Percentiles rank a stretch among this genome's conserved stretches.
Conservation (phyloP, 768 basidiomycete genomes). For the Guyanaporus albipodus region DNA sequence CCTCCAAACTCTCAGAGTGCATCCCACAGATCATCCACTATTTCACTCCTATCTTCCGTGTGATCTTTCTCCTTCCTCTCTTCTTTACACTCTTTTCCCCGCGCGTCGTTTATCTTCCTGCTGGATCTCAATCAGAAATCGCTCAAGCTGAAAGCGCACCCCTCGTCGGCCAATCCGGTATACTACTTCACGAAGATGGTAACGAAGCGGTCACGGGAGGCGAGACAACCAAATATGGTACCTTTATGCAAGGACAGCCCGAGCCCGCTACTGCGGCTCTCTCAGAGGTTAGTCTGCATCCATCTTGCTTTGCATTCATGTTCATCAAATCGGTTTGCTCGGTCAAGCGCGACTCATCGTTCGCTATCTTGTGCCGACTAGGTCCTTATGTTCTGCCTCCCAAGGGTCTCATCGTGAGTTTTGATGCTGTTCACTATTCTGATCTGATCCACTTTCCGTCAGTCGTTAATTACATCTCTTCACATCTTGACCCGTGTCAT, state of each 20-base stretch:
- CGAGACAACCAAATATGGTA: conserved; percentile 67
- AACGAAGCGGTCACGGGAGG: conserved; percentile 30
- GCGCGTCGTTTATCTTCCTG: conserved; percentile 53
- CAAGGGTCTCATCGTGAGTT: conserved; percentile 24
- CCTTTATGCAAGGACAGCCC: conserved; percentile 44
- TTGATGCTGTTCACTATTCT: background rate
- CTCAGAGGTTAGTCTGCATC: conserved; percentile 8
- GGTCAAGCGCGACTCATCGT: conserved; percentile 17
- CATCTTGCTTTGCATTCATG: background rate
- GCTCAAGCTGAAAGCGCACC: conserved; percentile 22
- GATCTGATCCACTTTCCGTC: conserved; percentile 4
- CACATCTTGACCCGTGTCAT: conserved; percentile 74
- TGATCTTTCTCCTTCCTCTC: conserved; percentile 57
- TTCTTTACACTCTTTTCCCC: conserved; percentile 61
- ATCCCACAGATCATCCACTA: conserved; percentile 44
- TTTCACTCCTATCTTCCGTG: conserved; percentile 59
- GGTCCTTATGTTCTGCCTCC: conserved; percentile 18
- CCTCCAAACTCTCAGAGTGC: conserved; percentile 24
- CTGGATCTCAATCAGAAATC: conserved; percentile 15
- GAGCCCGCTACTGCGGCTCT: background rate
- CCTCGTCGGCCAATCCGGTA: conserved; percentile 39
- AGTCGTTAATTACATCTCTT: conserved; percentile 67
- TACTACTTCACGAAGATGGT: conserved; percentile 51
- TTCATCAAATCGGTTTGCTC: background rate
- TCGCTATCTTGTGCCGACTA: conserved; percentile 16